Base-by-base conservation (phyloP, 2,329 filamentous ascomycete species). In the Colletotrichum cordylinicola region DNA sequence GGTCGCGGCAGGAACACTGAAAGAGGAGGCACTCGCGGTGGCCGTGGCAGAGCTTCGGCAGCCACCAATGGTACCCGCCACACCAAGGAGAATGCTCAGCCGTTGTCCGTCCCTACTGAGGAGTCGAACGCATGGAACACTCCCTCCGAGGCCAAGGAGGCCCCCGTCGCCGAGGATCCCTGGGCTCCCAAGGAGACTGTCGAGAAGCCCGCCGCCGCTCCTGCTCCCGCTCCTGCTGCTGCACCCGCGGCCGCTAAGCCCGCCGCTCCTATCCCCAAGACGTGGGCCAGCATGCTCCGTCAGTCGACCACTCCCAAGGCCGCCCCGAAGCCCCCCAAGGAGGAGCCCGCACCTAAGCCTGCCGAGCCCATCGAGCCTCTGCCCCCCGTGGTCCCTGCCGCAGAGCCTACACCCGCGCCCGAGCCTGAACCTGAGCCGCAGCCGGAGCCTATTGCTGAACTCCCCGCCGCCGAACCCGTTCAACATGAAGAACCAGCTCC, bases 281-380 rank as follows among this genome's bases (percentile, higher is more conserved):
- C 91, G 31, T 96, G 94, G 94, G 94, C 94, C 48, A 94, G 93
- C 85, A 93, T 96, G 89, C 91, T 95, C 77, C 91, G 90, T 80
- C 87, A 91, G 82, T 88, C 92, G 43, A 87, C 90, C 58, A 85
- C 83, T 60, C 89, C 88, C 56, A 94, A 93, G 86, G 87, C 90
- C 55, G 86, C 89, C 48, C 89, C 91, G 52, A 90, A 90, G 84
- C 70, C 70, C 27, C 86, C 88, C 64, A 89, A 88, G 82, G 87
- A 90, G 79, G 81, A 84, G n/a, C 83, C 87, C 75, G 85, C 83
- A 39, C 84, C 87, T 29, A 87, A 89, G 80, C 84, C 87, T 67
- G 83, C 85, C 79, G 86, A 90, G 79, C 82, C 85, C 33, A 82
- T 86, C 48, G 88, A 90, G 80, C 81, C 85, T 76, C 67, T 78